phyloP scores from a whole-genome alignment of 2,329 filamentous ascomycete genomes.

The Cercospora sesami region DNA sequence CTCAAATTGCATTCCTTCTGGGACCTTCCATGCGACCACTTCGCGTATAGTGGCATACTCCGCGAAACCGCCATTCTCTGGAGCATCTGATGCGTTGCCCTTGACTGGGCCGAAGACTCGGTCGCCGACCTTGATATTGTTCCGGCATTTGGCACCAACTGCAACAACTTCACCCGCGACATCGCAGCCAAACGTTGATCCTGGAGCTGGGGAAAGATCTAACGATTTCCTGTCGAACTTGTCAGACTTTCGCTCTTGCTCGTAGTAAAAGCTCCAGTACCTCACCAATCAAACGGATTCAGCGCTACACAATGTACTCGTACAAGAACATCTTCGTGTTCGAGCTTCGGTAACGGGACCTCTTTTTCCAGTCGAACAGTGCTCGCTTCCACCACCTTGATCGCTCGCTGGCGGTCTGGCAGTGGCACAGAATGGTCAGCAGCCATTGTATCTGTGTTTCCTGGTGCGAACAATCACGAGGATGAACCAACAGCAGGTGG shows the following conservation, averaged over 20 bases:
- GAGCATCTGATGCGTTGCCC: slow-evolving; percentile 22
- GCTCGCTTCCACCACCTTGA: slow-evolving; percentile 22
- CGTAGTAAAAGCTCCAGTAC: not conserved
- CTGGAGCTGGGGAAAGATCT: slow-evolving; percentile 25
- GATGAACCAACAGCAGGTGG: not conserved
- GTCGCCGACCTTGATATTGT: slow-evolving; percentile 21
- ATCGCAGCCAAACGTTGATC: slow-evolving; percentile 26
- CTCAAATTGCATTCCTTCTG: slow-evolving; percentile 19
- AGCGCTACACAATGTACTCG: slow-evolving; percentile 24
- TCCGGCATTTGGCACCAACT: slow-evolving; percentile 17
- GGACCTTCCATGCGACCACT: slow-evolving; percentile 20
- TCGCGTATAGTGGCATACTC: slow-evolving; percentile 23
- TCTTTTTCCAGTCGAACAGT: slow-evolving; percentile 19
- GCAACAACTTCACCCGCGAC: slow-evolving; percentile 24
- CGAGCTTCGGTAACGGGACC: slow-evolving; percentile 16
- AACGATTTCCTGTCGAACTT: slow-evolving; percentile 23
- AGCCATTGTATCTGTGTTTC: slow-evolving; percentile 9
- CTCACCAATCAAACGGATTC: slow-evolving; percentile 27
- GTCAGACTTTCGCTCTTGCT: not conserved
- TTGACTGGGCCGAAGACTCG: slow-evolving; percentile 25
- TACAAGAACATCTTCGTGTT: slow-evolving; percentile 24
- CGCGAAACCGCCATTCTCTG: slow-evolving; percentile 25
- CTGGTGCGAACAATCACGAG: not conserved
- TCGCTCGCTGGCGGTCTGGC: slow-evolving; percentile 21
- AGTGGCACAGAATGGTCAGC: slow-evolving; percentile 9